Evolutionary conservation across 2,329 filamentous ascomycete genomes (phyloP), one percentile per base, ranked within the genome.

Genomic region (Penicillium glabrum): DNA sequence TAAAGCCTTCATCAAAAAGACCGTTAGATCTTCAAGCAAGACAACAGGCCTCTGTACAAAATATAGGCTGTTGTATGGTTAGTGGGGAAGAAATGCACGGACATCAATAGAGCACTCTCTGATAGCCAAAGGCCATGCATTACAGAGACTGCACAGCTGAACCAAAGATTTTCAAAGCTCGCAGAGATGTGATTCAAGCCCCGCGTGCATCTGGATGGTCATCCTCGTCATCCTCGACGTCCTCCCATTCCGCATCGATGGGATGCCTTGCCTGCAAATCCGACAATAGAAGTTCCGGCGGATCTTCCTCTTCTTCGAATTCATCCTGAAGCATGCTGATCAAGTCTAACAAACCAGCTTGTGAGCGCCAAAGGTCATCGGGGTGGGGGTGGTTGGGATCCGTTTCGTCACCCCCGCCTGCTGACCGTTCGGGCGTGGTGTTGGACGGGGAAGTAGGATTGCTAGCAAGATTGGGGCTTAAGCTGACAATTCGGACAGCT

Each of bases 401-500:
- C 11, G 43, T 35, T 39, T 45, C 46, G 19, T 53, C 58, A 5
- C 14, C 31, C 14, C 26, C 46, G 1, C 44, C 21, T n/a, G 53
- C 23, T 23, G 53, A 26, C 21, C 37, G 29, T 26, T 46, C 45
- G 43, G 41, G 41, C 37, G 19, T 16, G 11, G 26, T 51, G 4
- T 46, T 33, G 11, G 58, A 50, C 3, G n/a, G 46, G 8, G 55
- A 48, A 6, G 31, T 24, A 16, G 51, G 49, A 5, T 47, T 19
- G 24, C 51, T 53, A 11, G 58, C 53, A 8, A 69, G 53, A 8
- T 66, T 60, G 43, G 76, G 76, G 1, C 73, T 71, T 21, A 78
- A 55, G 56, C 67, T 74, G 41, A 78, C 45, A 23, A 76, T 66
- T 1, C 76, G 73, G n/a, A 78, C 75, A 1, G 71, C 64, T 59